Conservation (phyloP, 768 basidiomycete species). For the Lentinula aciculospora region DNA sequence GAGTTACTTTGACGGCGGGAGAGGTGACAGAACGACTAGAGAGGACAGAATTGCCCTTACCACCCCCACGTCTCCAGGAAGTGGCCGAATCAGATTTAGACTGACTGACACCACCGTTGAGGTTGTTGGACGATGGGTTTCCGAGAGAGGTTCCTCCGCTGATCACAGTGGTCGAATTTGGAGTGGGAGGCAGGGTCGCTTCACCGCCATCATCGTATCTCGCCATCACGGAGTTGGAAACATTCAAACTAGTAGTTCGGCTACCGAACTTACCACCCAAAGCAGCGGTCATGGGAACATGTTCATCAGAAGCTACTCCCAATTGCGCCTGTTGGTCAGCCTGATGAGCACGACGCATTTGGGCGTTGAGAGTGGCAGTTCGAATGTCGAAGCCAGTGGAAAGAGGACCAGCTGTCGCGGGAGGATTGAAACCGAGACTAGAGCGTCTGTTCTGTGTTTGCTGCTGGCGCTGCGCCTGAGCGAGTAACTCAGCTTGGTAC, state of each 20-base stretch:
- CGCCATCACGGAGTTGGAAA: slow-evolving; percentile 21
- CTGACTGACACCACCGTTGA: slow-evolving; percentile 29
- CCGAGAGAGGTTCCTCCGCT: slow-evolving; percentile 73
- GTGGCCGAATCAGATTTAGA: slow-evolving; percentile 78
- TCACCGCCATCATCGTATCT: slow-evolving; percentile 36
- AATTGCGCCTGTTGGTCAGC: slow-evolving; percentile 62
- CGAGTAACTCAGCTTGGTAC: slow-evolving; percentile 66
- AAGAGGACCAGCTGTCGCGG: slow-evolving; percentile 71
- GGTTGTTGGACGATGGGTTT: slow-evolving; percentile 36
- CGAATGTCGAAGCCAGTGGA: slow-evolving; percentile 61
- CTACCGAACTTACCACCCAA: slow-evolving; percentile 73
- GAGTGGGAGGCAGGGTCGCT: slow-evolving; percentile 45
- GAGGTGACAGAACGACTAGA: slow-evolving; percentile 60
- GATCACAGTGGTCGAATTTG: slow-evolving; percentile 60
- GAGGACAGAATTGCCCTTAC: slow-evolving; percentile 66
- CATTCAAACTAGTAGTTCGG: slow-evolving; percentile 38
- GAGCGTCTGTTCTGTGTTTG: slow-evolving; percentile 40
- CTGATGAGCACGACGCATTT: slow-evolving; percentile 65
- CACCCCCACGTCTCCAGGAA: slow-evolving; percentile 70
- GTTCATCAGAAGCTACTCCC: slow-evolving; percentile 47
- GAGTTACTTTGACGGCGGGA: slow-evolving; percentile 67
- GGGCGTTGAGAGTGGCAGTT: slow-evolving; percentile 45
- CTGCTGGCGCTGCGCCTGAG: slow-evolving; percentile 47
- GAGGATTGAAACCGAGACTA: slow-evolving; percentile 44
- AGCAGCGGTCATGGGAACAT: slow-evolving; percentile 76